Evolutionary conservation across 352 stramenopile species (phyloP).

Genomic region (Ophiocytium majus): DNA sequence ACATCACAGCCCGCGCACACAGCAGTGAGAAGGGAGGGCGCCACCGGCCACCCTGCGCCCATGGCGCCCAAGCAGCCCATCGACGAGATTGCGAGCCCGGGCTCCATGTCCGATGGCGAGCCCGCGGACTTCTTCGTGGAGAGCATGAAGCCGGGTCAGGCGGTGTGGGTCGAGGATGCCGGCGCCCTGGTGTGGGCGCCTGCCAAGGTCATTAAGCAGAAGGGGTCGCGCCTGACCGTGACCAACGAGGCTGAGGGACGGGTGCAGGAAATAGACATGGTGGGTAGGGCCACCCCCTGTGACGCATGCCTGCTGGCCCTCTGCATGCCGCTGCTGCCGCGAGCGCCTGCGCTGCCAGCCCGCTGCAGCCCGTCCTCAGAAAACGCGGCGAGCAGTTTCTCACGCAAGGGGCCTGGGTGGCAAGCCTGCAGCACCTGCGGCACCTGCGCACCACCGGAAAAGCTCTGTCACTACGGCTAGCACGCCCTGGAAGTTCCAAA

Average conservation of each 20-base stretch:
- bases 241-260: slow-evolving; percentile 23
- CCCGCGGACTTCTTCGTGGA: neutral
- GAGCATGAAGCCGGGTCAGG: slow-evolving; percentile 8
- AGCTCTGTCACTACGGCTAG: neutral
- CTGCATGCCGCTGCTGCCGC: neutral
- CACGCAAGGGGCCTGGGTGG: neutral
- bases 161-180: slow-evolving; percentile 36
- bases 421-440: neutral
- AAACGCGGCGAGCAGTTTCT: neutral
- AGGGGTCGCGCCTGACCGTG: slow-evolving; percentile 33
- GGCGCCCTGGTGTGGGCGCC: slow-evolving; percentile 33
- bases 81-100: too few species aligned
- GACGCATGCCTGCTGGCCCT: neutral
- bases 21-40: too few species aligned
- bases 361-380: neutral
- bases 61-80: too few species aligned
- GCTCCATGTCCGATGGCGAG: too few species aligned
- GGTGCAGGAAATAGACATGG: slow-evolving; percentile 31
- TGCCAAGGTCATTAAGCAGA: slow-evolving; percentile 26
- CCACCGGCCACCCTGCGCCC: too few species aligned
- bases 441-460: neutral
- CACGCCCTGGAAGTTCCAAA: too few species aligned
- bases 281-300: slow-evolving; percentile 8
- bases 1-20: too few species aligned
- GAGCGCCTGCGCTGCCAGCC: neutral